Base-by-base conservation (phyloP, 2,329 filamentous ascomycete genomes). In the Trichocomaceae sp. region DNA sequence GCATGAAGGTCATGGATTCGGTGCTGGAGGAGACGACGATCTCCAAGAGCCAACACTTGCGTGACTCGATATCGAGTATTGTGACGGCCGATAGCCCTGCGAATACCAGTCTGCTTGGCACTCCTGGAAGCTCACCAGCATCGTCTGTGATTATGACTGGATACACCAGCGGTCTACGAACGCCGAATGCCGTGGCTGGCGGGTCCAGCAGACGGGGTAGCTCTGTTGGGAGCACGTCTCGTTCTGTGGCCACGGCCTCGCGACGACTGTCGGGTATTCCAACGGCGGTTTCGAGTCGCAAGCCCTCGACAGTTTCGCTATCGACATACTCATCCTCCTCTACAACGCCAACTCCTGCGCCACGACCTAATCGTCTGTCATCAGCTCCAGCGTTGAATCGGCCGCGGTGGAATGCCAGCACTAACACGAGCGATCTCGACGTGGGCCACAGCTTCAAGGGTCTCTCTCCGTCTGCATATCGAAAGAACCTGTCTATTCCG, bases 31-130 rank as follows among this genome's bases (percentile, higher is more conserved):
- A 95, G 52, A 76, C 91, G 2, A 74, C 74, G 45, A 70, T 77
- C 42, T 71, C 74, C 56, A 81, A 79, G 60, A 84, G 82, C 51
- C 87, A 90, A 65, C 87, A 92, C 62, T 78, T 96, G 48, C 83
- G 92, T 47, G 92, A 97, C 69, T 96, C 92, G 0, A 86, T 97
- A 55, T 96, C 91, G 0, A 96, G 88, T 62, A 89, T 96, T 70
- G 77, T 95, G 3, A 95, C 89, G 1, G 88, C 88, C 61, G 90
- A 95, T 65, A 81, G 83, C 51, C 90, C 88, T 1, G 81, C 85
- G 2, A 73, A 82, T 9, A 84, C 80, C 58, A 92, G 88, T 63
- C 80, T 82, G 47, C 73, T 84, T 46, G 89, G 86, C 33, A 88
- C 86, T 0, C 86, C 86, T 0, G 83, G 84, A 46, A 88, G 83